Evolutionary conservation across 2,329 filamentous ascomycete genomes (phyloP).

Genomic region (Sodiomyces alkalinus): DNA sequence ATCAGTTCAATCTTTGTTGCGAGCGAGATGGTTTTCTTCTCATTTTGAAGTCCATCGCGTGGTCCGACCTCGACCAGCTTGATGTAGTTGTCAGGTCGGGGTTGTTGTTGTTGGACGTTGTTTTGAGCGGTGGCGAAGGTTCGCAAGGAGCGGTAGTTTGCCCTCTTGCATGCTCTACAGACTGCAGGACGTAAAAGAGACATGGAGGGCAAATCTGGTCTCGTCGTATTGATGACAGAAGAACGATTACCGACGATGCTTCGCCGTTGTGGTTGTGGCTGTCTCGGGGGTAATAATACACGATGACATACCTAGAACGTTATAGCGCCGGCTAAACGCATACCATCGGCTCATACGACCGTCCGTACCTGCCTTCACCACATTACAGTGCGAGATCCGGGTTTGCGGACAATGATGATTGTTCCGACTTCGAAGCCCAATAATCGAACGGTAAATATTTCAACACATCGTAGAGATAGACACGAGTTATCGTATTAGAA

Average conservation of each 20-base stretch:
- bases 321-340: too few species aligned
- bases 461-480: too few species aligned
- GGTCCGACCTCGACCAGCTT: conserved; percentile 73
- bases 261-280: background rate
- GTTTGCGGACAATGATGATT: too few species aligned
- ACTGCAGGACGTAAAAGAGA: conserved; percentile 19
- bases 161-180: conserved; percentile 22
- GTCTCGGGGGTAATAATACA: too few species aligned
- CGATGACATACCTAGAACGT: too few species aligned
- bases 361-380: too few species aligned
- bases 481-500: too few species aligned
- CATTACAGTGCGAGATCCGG: too few species aligned
- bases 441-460: too few species aligned
- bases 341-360: too few species aligned
- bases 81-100: conserved; percentile 26
- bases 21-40: conserved; percentile 55
- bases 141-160: conserved; percentile 14
- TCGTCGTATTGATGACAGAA: too few species aligned
- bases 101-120: conserved; percentile 6
- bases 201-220: conserved; percentile 13
- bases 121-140: conserved; percentile 24
- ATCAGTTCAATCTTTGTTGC: conserved; percentile 66
- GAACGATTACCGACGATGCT: background rate
- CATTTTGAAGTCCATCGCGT: conserved; percentile 76
- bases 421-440: too few species aligned